These are phyloP conservation scores for Parasarocladium wereldwijsianum DNA, from an alignment of 2,329 filamentous ascomycete genomes.

Conservation along the genomic window DNA sequence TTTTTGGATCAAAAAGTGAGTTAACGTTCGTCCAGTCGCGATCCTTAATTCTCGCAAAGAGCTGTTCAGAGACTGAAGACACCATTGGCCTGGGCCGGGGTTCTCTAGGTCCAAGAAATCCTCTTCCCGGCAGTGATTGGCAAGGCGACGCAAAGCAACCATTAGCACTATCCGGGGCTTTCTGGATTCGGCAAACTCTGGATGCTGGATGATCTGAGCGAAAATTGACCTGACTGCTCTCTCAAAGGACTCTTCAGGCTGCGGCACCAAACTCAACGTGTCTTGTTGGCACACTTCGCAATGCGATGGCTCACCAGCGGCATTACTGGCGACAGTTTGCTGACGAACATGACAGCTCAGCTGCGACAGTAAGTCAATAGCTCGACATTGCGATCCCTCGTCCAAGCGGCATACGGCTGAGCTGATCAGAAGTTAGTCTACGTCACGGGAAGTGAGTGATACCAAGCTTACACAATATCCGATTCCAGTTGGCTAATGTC, in stretches of 20 bases:
- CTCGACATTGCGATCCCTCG: too few relatives aligned
- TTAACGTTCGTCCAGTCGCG: conserved; percentile 55
- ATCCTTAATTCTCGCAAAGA: conserved; percentile 75
- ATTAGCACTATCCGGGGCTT: conserved; percentile 55
- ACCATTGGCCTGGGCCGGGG: conserved; percentile 63
- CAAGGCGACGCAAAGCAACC: conserved; percentile 52
- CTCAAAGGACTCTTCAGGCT: neutral
- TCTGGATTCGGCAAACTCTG: conserved; percentile 36
- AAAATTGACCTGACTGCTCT: conserved; percentile 19
- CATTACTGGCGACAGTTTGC: too few relatives aligned
- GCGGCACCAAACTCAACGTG: too few relatives aligned
- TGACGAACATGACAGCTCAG: too few relatives aligned
- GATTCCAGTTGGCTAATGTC: too few relatives aligned
- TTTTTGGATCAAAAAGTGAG: conserved; percentile 40
- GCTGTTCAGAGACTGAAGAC: conserved; percentile 66
- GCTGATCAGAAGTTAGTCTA: too few relatives aligned
- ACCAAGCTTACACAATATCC: too few relatives aligned
- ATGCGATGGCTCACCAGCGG: too few relatives aligned
- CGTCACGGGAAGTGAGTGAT: too few relatives aligned
- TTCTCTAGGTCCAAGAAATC: conserved; percentile 51
- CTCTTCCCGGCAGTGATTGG: conserved; percentile 47
- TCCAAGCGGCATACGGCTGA: too few relatives aligned
- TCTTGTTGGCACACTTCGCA: too few relatives aligned
- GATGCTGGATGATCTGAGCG: conserved; percentile 26
- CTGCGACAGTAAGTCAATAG: too few relatives aligned